Evolutionary conservation across 78 protist species (phyloP).

Genomic region (Mastigamoeba balamuthi): DNA sequence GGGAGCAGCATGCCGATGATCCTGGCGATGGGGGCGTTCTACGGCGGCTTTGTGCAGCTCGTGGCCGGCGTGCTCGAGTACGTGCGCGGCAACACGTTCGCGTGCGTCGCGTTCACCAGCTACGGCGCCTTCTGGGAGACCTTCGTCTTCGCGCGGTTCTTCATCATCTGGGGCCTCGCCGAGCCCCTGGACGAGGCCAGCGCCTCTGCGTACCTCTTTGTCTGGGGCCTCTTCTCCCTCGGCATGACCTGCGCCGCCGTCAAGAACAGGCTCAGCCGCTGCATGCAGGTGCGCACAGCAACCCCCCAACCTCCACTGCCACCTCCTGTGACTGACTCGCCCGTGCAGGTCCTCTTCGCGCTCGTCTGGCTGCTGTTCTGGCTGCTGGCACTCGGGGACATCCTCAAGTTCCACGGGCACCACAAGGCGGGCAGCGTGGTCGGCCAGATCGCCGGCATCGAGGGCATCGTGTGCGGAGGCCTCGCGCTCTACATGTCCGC

Average conservation of each 20-base stretch:
- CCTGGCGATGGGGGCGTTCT: too few species aligned
- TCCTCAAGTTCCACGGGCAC: too few species aligned
- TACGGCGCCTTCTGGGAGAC: background rate
- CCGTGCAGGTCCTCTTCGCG: too few species aligned
- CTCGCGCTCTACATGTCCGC: background rate
- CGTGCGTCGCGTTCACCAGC: background rate
- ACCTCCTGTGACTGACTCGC: too few species aligned
- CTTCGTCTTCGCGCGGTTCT: background rate
- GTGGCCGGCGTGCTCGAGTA: background rate
- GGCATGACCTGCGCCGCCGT: background rate
- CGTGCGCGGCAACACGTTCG: background rate
- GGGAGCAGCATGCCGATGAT: too few species aligned
- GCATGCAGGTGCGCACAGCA: too few species aligned
- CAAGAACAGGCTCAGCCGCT: background rate
- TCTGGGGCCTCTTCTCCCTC: background rate
- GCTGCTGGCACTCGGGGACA: too few species aligned
- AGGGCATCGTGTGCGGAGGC: background rate
- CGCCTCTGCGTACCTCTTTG: background rate
- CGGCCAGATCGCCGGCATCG: background rate
- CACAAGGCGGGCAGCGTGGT: background rate
- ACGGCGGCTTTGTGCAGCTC: background rate
- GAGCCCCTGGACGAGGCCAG: background rate
- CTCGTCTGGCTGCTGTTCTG: too few species aligned
- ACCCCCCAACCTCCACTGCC: too few species aligned
- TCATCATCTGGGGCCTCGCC: background rate